Percentiles rank a stretch among this genome's conserved stretches.
These are phyloP conservation scores for Ascochyta rabiei DNA, from an alignment of 2,329 filamentous ascomycete genomes.

Conservation along the genomic window DNA sequence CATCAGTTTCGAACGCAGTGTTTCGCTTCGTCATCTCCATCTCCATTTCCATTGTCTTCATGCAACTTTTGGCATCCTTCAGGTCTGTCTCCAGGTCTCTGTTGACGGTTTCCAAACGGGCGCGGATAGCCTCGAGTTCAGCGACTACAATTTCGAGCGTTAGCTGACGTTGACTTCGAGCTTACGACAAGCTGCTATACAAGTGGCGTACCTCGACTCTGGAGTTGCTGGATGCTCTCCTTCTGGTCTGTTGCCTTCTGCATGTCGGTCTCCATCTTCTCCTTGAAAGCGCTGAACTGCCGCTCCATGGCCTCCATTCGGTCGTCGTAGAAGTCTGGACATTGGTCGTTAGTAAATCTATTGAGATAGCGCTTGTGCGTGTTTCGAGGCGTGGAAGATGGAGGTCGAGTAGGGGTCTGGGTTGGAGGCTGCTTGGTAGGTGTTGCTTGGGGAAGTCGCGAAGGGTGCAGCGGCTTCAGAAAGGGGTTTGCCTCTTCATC, in stretches of 20 bases:
- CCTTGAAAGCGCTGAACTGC: constrained; percentile 73
- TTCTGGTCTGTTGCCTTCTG: constrained; percentile 73
- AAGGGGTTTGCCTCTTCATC: constrained; percentile 35
- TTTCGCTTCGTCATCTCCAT: constrained; percentile 60
- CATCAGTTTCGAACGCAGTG: constrained; percentile 59
- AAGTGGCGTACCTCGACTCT: constrained; percentile 69
- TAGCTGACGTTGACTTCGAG: background rate
- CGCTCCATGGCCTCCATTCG: constrained; percentile 76
- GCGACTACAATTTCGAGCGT: constrained; percentile 49
- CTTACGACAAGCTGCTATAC: background rate
- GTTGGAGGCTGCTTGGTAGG: constrained; percentile 24
- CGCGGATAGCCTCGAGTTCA: constrained; percentile 62
- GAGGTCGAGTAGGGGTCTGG: constrained; percentile 22
- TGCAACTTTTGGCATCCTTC: constrained; percentile 63
- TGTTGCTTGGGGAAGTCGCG: constrained; percentile 34
- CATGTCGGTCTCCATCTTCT: constrained; percentile 72
- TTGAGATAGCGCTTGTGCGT: constrained; percentile 64
- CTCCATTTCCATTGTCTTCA: constrained; percentile 55
- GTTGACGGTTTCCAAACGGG: constrained; percentile 59
- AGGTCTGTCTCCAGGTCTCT: constrained; percentile 70
- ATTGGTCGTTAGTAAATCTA: constrained; percentile 73
- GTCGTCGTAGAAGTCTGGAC: constrained; percentile 78
- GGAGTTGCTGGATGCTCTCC: constrained; percentile 75
- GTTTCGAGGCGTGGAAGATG: constrained; percentile 32
- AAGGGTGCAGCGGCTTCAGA: constrained; percentile 26